Base-by-base conservation (phyloP, 2,329 filamentous ascomycete species). In the Aureobasidium sp. region DNA sequence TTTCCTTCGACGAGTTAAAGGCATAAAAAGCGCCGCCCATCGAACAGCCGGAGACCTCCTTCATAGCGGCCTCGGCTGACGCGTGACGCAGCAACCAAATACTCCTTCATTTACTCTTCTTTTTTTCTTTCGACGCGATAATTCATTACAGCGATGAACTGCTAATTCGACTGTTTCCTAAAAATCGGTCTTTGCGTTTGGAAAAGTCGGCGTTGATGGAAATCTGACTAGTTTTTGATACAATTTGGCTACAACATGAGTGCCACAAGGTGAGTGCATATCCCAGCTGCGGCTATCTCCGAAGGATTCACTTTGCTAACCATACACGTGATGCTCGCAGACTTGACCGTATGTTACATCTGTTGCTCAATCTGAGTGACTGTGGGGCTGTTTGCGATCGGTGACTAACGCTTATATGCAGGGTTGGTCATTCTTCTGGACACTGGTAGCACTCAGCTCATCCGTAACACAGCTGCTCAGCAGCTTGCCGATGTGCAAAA, bases 401-500 rank as follows among this genome's bases (percentile, higher is more conserved):
- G 45, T 16, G 9, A 53, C 37, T 63, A 44, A 62, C 54, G 21
- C 29, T 51, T 3, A 7, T 36, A 25, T 55, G 49, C 32, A 61
- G 59, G 59, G 14, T 48, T 61, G 59, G 59, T 61, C 49, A 42
- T 61, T 53, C 50, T 61, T 29, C 86, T 99, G 69, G 94, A 99
- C 82, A 97, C 94, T 62, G 94, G 94, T 69, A 97, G 93, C 77
- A 99, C 94, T 64, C 88, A 89, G 72, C 82, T 99, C 67, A 97
- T 99, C 72, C 88, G 95, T 68, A 96, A 97, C 72, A 99, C 94
- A 65, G 95, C 94, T 65, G 94, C 96, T 64, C 91, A 95, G 72
- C 94, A 99, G 77, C 83, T 99, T 65, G 94, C 92, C 64, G 94
- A 99, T 76, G 94, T 96, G 75, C 95, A 99, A 76, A 97, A 97